Conservation (phyloP, 352 stramenopile species). For the Thraustotheca clavata region DNA sequence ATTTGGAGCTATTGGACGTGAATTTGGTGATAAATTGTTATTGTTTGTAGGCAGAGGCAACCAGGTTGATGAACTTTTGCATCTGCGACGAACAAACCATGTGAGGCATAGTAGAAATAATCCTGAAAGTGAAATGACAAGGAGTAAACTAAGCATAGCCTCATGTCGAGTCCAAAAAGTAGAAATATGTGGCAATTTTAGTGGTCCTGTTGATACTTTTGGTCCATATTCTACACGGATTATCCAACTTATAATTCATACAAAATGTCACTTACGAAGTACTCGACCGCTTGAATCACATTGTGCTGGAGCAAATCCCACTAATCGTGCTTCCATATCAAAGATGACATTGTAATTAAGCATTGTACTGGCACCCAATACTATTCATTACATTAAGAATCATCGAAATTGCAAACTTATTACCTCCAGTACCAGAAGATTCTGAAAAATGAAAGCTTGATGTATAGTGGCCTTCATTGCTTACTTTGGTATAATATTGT, state of each 20-base stretch:
- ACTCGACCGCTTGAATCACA: conserved; percentile 28
- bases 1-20: background rate
- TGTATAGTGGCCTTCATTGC: conserved; percentile 43
- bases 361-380: conserved; percentile 73
- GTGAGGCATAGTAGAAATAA: background rate
- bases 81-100: background rate
- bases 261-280: background rate
- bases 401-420: background rate
- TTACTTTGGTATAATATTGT: conserved; percentile 53
- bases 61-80: background rate
- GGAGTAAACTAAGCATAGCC: background rate
- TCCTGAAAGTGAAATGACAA: background rate
- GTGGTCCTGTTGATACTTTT: background rate
- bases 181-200: background rate
- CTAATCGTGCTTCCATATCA: conserved; percentile 56
- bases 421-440: conserved; percentile 55
- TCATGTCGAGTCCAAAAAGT: conserved; percentile 10
- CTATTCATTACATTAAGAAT: conserved; percentile 24
- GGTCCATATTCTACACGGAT: background rate
- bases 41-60: background rate
- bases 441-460: conserved; percentile 80
- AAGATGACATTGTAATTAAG: conserved; percentile 81
- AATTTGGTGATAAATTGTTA: background rate
- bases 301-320: conserved; percentile 65
- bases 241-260: background rate